Evolutionary conservation across 1,284 basidiomycete genomes (phyloP).

Genomic region (Malassezia yamatoensis): DNA sequence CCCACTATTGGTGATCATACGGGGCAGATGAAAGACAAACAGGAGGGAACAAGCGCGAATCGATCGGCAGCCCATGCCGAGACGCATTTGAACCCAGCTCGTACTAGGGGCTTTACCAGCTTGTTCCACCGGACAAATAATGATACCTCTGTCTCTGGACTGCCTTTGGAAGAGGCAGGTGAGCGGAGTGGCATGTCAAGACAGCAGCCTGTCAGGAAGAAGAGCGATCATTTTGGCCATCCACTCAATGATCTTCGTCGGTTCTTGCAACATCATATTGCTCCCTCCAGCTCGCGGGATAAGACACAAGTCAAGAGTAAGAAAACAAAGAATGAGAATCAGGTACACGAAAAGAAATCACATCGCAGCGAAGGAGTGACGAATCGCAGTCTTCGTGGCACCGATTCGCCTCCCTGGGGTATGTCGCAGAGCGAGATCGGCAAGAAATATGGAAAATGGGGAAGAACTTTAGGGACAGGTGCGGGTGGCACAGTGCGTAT

Average conservation of each 20-base stretch:
- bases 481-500: conserved; percentile 94
- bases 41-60: too few relatives aligned
- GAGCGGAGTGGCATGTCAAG: background rate
- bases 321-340: background rate
- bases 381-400: conserved; percentile 36
- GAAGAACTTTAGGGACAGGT: conserved; percentile 82
- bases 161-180: too few relatives aligned
- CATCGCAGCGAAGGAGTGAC: background rate
- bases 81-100: background rate
- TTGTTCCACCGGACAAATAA: background rate
- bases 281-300: background rate
- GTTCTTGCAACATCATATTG: conserved; percentile 12
- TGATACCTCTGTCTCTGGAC: background rate
- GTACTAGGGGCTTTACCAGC: background rate
- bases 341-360: background rate
- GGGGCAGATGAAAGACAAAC: too few relatives aligned
- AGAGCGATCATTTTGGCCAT: background rate
- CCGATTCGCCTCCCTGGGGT: conserved; percentile 48
- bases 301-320: background rate
- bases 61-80: too few relatives aligned
- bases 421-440: conserved; percentile 69
- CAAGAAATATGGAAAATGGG: conserved; percentile 99
- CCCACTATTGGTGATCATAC: background rate
- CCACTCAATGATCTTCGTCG: conserved; percentile 14
- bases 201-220: background rate